Base-by-base conservation (phyloP, 768 basidiomycete species). In the Amanita subjunquillea region DNA sequence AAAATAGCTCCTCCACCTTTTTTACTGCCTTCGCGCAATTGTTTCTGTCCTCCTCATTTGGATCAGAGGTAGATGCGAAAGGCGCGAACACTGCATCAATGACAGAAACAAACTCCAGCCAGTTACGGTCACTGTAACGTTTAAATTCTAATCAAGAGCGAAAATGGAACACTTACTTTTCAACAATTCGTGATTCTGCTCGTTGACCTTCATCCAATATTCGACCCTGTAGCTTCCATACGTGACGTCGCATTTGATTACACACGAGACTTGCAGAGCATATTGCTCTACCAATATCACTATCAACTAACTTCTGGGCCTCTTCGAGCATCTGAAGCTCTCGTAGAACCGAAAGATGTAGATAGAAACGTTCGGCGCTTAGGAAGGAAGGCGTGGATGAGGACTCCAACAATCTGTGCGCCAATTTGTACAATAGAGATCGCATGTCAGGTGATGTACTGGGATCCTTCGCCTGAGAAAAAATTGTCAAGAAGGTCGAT, bases 61-160 rank as follows among this genome's bases (percentile, higher is more conserved):
- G 48, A 15, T 52, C 54, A 15, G 60, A 55, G 40, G 56, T 55
- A 41, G 64, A 57, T 0, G 65, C 60, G 38, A 72, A 50, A 47
- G 70, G 64, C 37, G 68, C 64, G 56, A 91, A 83, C 7, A 82
- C 73, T 1, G 79, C 81, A 55, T 91, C 83, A 4, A 91, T 65
- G 20, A 91, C 67, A 5, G 87, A 77, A 40, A 88, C 64, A 62
- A 91, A 90, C 59, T 90, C 88, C 4, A 88, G 71, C 90, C 91
- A 92, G 59, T 91, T 91, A 36, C 87, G 83, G 60, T 91, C 86
- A 36, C 89, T 82, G 41, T 52, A 12, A 50, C 55, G 12, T 57
- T 49, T 49, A 51, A 32, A 55, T 42, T 27, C 25, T 20, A 34
- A 20, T 45, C 25, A 22, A 36, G 36, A 22, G 29, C 32, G 23